These are phyloP conservation scores for Fusarium sarcochroum DNA, from an alignment of 2,329 filamentous ascomycete genomes.

Conservation along the genomic window DNA sequence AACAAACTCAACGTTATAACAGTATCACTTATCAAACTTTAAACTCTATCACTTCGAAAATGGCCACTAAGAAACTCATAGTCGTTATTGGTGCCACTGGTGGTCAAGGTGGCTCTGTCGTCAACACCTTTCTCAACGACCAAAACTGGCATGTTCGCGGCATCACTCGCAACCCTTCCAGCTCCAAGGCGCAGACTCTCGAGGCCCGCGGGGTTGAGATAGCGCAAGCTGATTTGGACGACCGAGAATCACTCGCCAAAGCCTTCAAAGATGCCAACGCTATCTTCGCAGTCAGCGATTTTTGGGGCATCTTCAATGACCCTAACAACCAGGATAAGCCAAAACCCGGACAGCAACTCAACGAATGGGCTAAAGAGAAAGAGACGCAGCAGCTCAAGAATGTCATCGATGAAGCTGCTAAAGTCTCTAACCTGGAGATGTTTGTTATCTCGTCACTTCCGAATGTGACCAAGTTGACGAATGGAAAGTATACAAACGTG, in stretches of 20 bases:
- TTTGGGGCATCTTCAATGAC: slow-evolving; percentile 16
- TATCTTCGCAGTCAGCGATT: slow-evolving; percentile 12
- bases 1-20: no score
- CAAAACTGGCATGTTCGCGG: slow-evolving; percentile 11
- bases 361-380: slow-evolving; percentile 7
- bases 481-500: slow-evolving; percentile 10
- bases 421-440: background rate
- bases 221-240: slow-evolving; percentile 12
- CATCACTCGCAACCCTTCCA: slow-evolving; percentile 12
- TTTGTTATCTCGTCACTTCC: slow-evolving; percentile 18
- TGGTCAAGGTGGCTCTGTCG: slow-evolving; percentile 12
- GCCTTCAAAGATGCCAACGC: slow-evolving; percentile 11
- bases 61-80: slow-evolving; percentile 9
- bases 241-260: slow-evolving; percentile 1
- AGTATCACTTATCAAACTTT: no score
- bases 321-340: background rate
- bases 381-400: slow-evolving; percentile 16
- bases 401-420: slow-evolving; percentile 10
- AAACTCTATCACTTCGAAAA: background rate
- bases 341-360: background rate
- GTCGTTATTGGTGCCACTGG: slow-evolving; percentile 17
- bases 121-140: slow-evolving; percentile 12
- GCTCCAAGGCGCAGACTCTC: slow-evolving; percentile 12
- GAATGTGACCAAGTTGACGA: background rate
- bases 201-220: slow-evolving; percentile 9